phyloP scores from a whole-genome alignment of 768 basidiomycete genomes.

The Phaeolepiota aurea region DNA sequence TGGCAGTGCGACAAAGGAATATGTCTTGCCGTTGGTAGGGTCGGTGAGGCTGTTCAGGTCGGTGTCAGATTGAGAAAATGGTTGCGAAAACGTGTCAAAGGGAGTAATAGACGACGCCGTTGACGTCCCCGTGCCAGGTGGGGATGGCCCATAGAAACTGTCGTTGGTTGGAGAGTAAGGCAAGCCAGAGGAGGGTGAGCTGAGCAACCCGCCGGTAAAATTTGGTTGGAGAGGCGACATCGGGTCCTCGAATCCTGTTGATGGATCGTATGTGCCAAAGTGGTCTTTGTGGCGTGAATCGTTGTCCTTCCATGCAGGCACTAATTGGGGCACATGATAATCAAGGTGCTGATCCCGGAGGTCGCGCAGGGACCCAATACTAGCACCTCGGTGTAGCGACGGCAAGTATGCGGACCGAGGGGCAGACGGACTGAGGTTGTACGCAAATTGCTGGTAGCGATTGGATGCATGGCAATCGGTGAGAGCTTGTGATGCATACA shows the following conservation, averaged over 20 bases:
- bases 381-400: slow-evolving; percentile 37
- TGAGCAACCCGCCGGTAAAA: slow-evolving; percentile 34
- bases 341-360: slow-evolving; percentile 29
- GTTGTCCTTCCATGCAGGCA: slow-evolving; percentile 28
- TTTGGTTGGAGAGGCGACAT: slow-evolving; percentile 47
- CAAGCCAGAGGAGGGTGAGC: slow-evolving; percentile 24
- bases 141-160: slow-evolving; percentile 51
- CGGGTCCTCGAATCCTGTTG: slow-evolving; percentile 34
- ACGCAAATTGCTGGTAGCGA: slow-evolving; percentile 33
- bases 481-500: slow-evolving; percentile 26
- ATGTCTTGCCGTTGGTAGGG: slow-evolving; percentile 53
- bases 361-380: slow-evolving; percentile 36
- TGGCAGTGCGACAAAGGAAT: slow-evolving; percentile 75
- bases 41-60: slow-evolving; percentile 23
- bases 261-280: slow-evolving; percentile 21
- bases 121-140: slow-evolving; percentile 55
- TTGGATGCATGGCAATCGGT: slow-evolving; percentile 19
- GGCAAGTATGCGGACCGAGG: slow-evolving; percentile 29
- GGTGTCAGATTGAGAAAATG: slow-evolving; percentile 19
- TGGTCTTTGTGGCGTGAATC: slow-evolving; percentile 19
- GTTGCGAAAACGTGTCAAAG: slow-evolving; percentile 12
- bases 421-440: slow-evolving; percentile 20
- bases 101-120: slow-evolving; percentile 35
- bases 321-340: slow-evolving; percentile 20
- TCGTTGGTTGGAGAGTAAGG: slow-evolving; percentile 39